Evolutionary conservation across 1,284 basidiomycete species (phyloP), one percentile per base, ranked within the genome.

Genomic region (Tilletiaria anomala): DNA sequence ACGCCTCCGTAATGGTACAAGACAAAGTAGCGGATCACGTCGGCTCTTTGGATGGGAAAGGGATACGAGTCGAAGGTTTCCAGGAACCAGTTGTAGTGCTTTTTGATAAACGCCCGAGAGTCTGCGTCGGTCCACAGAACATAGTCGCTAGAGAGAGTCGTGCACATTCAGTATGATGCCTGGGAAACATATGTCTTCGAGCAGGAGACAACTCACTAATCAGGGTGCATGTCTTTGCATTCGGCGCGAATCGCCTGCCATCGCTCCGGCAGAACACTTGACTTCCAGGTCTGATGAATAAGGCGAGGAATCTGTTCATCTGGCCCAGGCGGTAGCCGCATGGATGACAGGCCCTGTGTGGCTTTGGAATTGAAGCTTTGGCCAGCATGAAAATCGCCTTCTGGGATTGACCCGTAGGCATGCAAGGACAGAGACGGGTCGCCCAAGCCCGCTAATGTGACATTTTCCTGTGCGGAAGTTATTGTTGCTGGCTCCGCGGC

Each of bases 261-360:
- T 49, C 78, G 76, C 31, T 75, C 71, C 4, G 93, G 93, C 17
- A 97, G 73, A 0, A 75, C 76, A 50, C 91, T 80, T 15, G 81
- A 80, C 73, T 93, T 94, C 91, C 91, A 97, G 16, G 93, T 97
- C 75, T 96, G 91, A 70, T 97, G 91, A 41, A 97, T 78, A 56
- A 97, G 85, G 39, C 86, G 77, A 2, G 91, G 91, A 32, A 96
- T 81, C 42, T 56, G 56, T 37, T 62, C 61, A 4, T 35, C 39
- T 12, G 61, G 56, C 8, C 22, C 26, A n/a, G 19, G 19, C 12
- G 10, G 26, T 18, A 23, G 22, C 16, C 35, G 21, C 22, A 11
- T 20, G 22, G 10, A 10, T 14, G 19, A 37, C 19, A 11, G 35
- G 6, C n/a, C 26, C 26, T n/a, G 22, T 37, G 35, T 37, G 35